Evolutionary conservation across 805 yeast species (phyloP), one percentile per base, ranked within the genome.

Genomic region (Suhomyces canberraensis): DNA sequence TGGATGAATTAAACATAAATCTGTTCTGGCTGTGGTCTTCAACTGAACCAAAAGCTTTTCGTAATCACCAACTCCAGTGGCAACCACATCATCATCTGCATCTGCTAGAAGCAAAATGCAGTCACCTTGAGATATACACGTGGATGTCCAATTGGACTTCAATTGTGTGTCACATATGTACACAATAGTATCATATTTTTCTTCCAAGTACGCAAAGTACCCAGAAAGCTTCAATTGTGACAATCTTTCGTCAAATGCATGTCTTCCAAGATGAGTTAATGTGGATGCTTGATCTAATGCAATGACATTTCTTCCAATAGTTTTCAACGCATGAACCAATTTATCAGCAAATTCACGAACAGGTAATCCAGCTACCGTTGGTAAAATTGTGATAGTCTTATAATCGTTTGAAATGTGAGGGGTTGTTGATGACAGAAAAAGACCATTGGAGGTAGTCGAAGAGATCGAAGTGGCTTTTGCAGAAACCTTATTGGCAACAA

Each of bases 91-190:
- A 14, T 80, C 76, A 6, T 73, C 67, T 0, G 96, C 95, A 63
- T 91, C 90, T 0, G 97, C 97, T 11, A 93, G 60, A 13, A 93
- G 64, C 21, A 93, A 65, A n/a, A 91, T 79, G 64, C 97, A 90
- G 59, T 91, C 98, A 13, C 96, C 98, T 58, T 91, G 97, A 7
- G 90, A 79, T 27, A 91, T 84, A 58, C 98, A 93, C 0, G 96
- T 87, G 7, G 78, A 73, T 0, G 96, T 87, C 98, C 98, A 91
- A 14, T 80, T 73, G 0, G 96, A 84, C 46, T 79, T 79, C 2
- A 84, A 78, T 0, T 84, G 73, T 0, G 96, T 80, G 51, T 93
- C 98, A 17, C 93, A 90, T 9, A 91, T 79, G 52, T 91, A 93
- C 2, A 91, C 78, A 3, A 93, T 84, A n/a, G 88, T 83, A 47